Percentiles rank a stretch among this genome's conserved stretches.
Conservation (phyloP, 768 basidiomycete genomes). For the Kwoniella bestiolae region DNA sequence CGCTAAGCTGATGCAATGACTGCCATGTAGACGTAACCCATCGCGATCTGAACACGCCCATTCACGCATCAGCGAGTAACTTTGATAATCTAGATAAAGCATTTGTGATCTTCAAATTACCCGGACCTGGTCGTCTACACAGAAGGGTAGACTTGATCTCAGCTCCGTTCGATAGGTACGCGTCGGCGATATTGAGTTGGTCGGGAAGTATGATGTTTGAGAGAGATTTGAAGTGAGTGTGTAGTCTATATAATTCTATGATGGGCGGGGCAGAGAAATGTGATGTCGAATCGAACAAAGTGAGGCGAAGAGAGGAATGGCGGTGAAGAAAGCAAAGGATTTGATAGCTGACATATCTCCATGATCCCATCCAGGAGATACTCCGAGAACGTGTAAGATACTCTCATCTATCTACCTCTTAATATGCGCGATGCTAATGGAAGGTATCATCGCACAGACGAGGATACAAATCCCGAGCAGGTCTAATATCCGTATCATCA, state of each 20-base stretch:
- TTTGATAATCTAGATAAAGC: conserved; percentile 85
- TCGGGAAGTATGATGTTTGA: conserved; percentile 90
- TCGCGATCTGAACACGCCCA: conserved; percentile 23
- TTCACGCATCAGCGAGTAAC: conserved; percentile 58
- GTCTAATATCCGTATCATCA: conserved; percentile 38
- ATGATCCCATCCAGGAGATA: conserved; percentile 34
- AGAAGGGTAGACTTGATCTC: conserved; percentile 85
- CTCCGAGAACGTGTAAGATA: conserved; percentile 42
- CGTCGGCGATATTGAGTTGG: conserved; percentile 91
- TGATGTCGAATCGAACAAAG: not conserved
- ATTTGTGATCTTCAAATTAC: conserved; percentile 76
- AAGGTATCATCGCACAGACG: conserved; percentile 13
- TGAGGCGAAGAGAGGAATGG: too few relatives aligned
- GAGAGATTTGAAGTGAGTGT: conserved; percentile 66
- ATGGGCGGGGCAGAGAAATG: not conserved
- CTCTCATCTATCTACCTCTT: not conserved
- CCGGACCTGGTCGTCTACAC: conserved; percentile 62
- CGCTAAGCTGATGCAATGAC: too few relatives aligned
- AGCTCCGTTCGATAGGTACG: conserved; percentile 74
- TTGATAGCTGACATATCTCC: not conserved
- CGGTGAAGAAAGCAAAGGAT: too few relatives aligned
- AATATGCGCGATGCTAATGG: not conserved
- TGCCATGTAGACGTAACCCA: conserved; percentile 63
- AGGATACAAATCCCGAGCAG: conserved; percentile 48
- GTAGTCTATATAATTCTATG: not conserved